Percentiles rank a stretch among this genome's conserved stretches.
Evolutionary conservation across 257 asterid genomes (phyloP).

Genomic region (Buddleja alternifolia): DNA sequence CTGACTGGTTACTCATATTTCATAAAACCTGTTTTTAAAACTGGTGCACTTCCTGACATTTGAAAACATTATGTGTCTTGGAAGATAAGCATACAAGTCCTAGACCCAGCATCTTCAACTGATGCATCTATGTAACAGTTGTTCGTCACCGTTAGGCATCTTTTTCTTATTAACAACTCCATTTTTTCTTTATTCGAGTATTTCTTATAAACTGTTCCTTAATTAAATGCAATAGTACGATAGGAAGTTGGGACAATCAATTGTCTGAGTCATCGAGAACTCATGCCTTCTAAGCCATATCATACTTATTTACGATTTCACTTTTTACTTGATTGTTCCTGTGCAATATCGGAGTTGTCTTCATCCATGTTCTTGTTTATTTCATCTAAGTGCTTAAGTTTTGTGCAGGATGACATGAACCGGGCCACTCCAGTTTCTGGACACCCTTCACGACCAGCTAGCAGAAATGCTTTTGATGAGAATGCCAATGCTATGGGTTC

Average conservation of each 20-base stretch:
- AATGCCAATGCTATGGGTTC: slow-evolving; percentile 46
- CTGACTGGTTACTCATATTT: neutral
- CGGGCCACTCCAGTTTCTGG: slow-evolving; percentile 58
- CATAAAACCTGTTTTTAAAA: neutral
- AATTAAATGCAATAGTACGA: neutral
- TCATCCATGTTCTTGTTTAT: neutral
- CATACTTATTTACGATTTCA: neutral
- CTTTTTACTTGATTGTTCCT: neutral
- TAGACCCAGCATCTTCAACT: neutral
- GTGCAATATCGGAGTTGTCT: neutral
- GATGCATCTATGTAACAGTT: neutral
- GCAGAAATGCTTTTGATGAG: slow-evolving; percentile 79
- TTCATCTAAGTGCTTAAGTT: slow-evolving; percentile 21
- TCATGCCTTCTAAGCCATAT: neutral
- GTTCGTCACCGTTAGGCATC: neutral
- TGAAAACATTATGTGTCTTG: neutral
- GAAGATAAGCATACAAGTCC: neutral
- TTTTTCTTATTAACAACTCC: neutral
- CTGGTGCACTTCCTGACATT: neutral
- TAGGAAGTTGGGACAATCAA: neutral
- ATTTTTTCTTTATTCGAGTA: neutral
- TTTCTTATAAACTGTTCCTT: neutral
- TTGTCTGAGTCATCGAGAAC: neutral
- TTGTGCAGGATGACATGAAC: slow-evolving; percentile 77
- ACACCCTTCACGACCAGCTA: slow-evolving; percentile 81